Base-by-base conservation (phyloP, 1,284 basidiomycete species). In the Schizophyllum commune region DNA sequence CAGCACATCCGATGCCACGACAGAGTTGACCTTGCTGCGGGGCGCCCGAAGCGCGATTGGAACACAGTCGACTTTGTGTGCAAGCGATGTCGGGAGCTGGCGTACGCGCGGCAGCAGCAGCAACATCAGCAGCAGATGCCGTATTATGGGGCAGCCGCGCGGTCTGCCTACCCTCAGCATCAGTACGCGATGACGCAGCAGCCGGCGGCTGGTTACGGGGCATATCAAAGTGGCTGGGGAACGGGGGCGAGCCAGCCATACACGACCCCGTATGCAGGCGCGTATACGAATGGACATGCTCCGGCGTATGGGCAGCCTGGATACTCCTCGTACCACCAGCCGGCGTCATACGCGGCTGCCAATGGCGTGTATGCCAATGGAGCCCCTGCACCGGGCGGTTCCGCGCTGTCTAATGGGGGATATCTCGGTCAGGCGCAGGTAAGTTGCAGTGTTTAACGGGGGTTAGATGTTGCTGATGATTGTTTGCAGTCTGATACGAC, bases 1-100 rank as follows among this genome's bases (percentile, higher is more conserved):
- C 90, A 92, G 65, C 90, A 92, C 65, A 91, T 90, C 52, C 66
- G 75, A n/a, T 92, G 90, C 65, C 89, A 92, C 66, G 87, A 92
- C 67, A 73, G 72, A 52, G 82, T 79, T 27, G 89, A 91, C 68
- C 70, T 75, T 52, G 73, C 75, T 47, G 77, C 79, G 27, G 85
- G 88, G 19, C 79, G 78, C 15, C 81, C 79, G 15, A 80, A 77
- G 65, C 84, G 89, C 33, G 83, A 91, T 65, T 92, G 90, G 90
- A 80, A 88, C 56, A 65, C 72, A 17, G 86, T 86, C 57, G 87
- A 91, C 53, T 92, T 85, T 65, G 65, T 82, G 61, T 89, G 87
- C 68, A 73, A 71, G 59, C 74, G 74, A 32, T 89, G 86, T 71
- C 76, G 70, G 39, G 39, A 47, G 39, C 17, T 13, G 13, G 39